Evolutionary conservation across 2,329 filamentous ascomycete species (phyloP).

Genomic region (Colletotrichum gigasporum): DNA sequence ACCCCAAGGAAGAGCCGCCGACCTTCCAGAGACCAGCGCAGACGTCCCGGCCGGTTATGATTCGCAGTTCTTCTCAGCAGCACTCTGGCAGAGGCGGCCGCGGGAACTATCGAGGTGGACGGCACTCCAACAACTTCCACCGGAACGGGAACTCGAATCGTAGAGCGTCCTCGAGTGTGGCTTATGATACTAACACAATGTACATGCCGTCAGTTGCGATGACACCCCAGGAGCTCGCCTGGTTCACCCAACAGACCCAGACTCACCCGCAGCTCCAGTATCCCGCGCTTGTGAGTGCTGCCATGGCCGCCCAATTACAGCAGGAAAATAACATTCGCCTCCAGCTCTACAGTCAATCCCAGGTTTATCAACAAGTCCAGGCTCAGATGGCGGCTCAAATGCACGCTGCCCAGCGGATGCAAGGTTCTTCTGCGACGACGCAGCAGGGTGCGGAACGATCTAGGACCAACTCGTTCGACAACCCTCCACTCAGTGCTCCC

Average conservation of each 20-base stretch:
- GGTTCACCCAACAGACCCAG: constrained; percentile 55
- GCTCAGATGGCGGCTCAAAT: constrained; percentile 32
- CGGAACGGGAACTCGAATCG: constrained; percentile 57
- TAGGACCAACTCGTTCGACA: constrained; percentile 72
- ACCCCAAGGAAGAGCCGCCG: constrained; percentile 80
- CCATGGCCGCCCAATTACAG: constrained; percentile 34
- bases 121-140: constrained; percentile 55
- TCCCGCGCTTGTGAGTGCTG: constrained; percentile 34
- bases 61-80: constrained; percentile 70
- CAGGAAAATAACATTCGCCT: constrained; percentile 29
- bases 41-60: constrained; percentile 63
- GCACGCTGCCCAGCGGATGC: constrained; percentile 31
- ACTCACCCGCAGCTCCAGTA: constrained; percentile 52
- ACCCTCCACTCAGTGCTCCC: constrained; percentile 66
- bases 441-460: constrained; percentile 57
- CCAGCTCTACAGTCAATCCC: constrained; percentile 33
- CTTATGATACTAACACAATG: constrained; percentile 58
- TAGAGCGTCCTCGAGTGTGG: constrained; percentile 62
- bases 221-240: constrained; percentile 56
- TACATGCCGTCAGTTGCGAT: constrained; percentile 55
- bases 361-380: constrained; percentile 32
- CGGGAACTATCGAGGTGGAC: constrained; percentile 58
- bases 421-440: constrained; percentile 15
- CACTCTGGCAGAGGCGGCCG: constrained; percentile 59
- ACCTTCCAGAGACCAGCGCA: constrained; percentile 66